Evolutionary conservation across 345 rosid species (phyloP), one percentile per base, ranked within the genome.

Genomic region (Diplotaxis tenuifolia): DNA sequence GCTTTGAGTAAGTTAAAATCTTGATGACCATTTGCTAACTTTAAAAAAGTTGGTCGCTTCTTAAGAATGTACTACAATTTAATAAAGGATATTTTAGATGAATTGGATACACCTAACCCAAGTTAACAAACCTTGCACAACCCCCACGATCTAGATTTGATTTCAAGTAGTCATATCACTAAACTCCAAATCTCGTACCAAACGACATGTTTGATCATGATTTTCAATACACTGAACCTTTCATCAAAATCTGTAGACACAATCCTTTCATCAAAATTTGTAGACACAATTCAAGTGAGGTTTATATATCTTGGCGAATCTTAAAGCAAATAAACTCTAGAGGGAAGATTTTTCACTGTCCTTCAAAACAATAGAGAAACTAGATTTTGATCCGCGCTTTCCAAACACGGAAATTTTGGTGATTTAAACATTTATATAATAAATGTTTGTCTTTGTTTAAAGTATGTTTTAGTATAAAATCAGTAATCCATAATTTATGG

Each of bases 91-190:
- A 27, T 56, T 56, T 16, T 40, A 25, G 38, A 53, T 67, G 9
- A 8, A 10, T 32, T 22, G 47, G 15, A 71, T 31, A 50, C 58
- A 61, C 64, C 7, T 4, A 62, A 52, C 56, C 6, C 21, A 52
- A 52, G 54, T 71, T 50, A 62, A 53, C 20, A 63, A 25, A 53
- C 34, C 31, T 70, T 47, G 34, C 61, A 61, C 50, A 61, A 62
- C 61, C 75, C 62, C 55, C 53, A 69, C 75, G n/a, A 23, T 53
- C 8, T 21, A 38, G 63, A 53, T 38, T 53, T 72, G 62, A 7
- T 52, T 53, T 6, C 63, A 71, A 2, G 22, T n/a, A 3, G 47
- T 32, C 29, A n/a, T 47, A 6, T 31, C 42, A 60, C 66, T 60
- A 29, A 19, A 25, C 7, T 29, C 74, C 49, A 71, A 50, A 61